phyloP scores from a whole-genome alignment of 2,329 filamentous ascomycete genomes.

The Hypoxylon sp. region DNA sequence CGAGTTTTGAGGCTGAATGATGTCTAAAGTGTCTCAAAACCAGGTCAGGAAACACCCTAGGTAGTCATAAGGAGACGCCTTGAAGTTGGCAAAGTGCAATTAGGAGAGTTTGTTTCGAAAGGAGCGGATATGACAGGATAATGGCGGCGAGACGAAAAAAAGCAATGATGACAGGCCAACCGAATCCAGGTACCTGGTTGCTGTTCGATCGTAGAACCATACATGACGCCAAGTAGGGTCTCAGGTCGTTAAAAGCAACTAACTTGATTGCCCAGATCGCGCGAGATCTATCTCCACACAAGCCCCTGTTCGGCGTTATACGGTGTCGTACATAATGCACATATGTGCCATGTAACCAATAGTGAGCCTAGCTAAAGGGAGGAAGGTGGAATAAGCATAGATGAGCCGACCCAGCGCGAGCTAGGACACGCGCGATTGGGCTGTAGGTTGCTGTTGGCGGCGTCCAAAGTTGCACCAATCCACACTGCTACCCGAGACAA shows the following conservation, averaged over 20 bases:
- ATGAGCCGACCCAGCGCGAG: slow-evolving; percentile 33
- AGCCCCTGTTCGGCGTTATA: slow-evolving; percentile 38
- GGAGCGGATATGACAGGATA: not conserved
- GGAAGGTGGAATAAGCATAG: slow-evolving; percentile 44
- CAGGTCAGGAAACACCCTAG: not conserved
- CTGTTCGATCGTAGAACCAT: slow-evolving; percentile 29
- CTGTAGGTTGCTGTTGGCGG: slow-evolving; percentile 31
- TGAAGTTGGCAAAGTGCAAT: not conserved
- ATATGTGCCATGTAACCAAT: slow-evolving; percentile 39
- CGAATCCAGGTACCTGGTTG: slow-evolving; percentile 34
- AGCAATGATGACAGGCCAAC: slow-evolving; percentile 26
- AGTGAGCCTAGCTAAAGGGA: slow-evolving; percentile 31
- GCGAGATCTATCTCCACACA: slow-evolving; percentile 31
- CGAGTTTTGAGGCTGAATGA: not conserved
- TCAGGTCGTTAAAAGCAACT: slow-evolving; percentile 42
- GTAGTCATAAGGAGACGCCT: not conserved
- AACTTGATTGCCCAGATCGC: slow-evolving; percentile 12
- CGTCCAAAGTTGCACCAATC: slow-evolving; percentile 44
- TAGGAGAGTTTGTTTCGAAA: slow-evolving; percentile 6
- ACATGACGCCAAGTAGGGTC: slow-evolving; percentile 37
- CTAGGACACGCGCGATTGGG: slow-evolving; percentile 44
- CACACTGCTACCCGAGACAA: slow-evolving; percentile 46
- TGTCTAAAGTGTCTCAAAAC: not conserved
- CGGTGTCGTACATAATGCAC: slow-evolving; percentile 42
- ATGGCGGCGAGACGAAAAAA: slow-evolving; percentile 18